Evolutionary conservation across 345 rosid species (phyloP).

Genomic region (Jatropha curcas): DNA sequence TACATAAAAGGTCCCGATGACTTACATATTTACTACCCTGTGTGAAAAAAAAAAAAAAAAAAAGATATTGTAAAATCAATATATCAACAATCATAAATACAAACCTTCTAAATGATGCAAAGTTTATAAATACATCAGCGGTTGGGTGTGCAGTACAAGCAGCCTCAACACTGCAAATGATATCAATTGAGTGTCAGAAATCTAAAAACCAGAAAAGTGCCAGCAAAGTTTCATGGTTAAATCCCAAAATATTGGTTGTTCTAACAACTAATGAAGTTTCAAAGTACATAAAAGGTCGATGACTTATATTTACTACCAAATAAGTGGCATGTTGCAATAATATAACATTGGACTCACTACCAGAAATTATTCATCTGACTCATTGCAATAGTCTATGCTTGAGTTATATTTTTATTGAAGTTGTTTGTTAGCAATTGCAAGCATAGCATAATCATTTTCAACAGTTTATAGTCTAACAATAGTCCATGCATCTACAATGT

Average conservation of each 20-base stretch:
- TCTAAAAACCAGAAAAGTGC: constrained; percentile 4
- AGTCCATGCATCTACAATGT: neutral
- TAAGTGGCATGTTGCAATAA: neutral
- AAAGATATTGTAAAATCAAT: constrained; percentile 13
- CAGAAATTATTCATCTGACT: neutral
- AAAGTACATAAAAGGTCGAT: neutral
- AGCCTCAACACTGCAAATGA: constrained; percentile 77
- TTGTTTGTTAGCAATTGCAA: neutral
- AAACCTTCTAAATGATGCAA: constrained; percentile 91
- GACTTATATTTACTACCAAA: neutral
- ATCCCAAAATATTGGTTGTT: neutral
- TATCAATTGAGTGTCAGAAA: constrained; percentile 13
- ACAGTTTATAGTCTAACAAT: neutral
- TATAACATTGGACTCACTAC: constrained; percentile 1
- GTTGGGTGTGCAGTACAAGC: constrained; percentile 94
- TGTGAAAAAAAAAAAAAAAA: constrained; percentile 7
- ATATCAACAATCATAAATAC: neutral
- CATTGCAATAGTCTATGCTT: neutral
- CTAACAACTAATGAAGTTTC: neutral
- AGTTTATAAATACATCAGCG: constrained; percentile 95
- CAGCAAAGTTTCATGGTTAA: neutral
- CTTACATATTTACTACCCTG: no score
- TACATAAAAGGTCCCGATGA: no score
- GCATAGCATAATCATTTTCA: neutral
- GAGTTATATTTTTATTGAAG: neutral